Evolutionary conservation across 2,329 filamentous ascomycete species (phyloP), one percentile per base, ranked within the genome.

Genomic region (Calonectria pseudoturangicola): DNA sequence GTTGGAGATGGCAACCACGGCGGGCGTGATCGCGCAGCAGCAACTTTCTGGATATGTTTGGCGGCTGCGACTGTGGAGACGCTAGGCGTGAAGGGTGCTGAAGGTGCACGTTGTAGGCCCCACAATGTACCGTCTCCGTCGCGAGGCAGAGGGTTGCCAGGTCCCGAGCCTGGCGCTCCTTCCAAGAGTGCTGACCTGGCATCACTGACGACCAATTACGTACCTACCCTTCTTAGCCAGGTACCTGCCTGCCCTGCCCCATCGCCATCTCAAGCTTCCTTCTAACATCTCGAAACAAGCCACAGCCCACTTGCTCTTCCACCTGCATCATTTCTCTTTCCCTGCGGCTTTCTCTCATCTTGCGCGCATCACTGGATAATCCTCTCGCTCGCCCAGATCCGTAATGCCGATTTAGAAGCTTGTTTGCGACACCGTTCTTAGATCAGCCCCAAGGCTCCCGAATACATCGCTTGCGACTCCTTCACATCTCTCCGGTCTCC

Each of bases 151-250:
- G 70, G 48, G 70, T 74, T 39, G 54, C 21, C 54, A 27, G 30
- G 54, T 15, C 54, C 54, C 36, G 21, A 41, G 39, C 10, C 13
- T 60, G 54, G 33, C 15, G 15, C 69, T 66, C 74, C 71, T 69
- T 66, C 50, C 16, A 47, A 58, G 58, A 50, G 60, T 76, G 77
- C 71, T 79, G 75, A 79, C 74, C 78, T 79, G 78, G 78, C 78
- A 77, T 79, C 78, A 79, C 63, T 56, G 70, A 72, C 70, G 73
- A 60, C 77, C 74, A 79, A 78, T 80, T 79, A 79, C 78, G 78
- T 79, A 79, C 60, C 18, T 30, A 66, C 48, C 33, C 25, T 48
- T 39, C 47, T n/a, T 63, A 43, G n/a, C 45, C 36, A 54, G 41
- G 45, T 47, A 54, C 30, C 56, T 58, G 41, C 39, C 58, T 66